Evolutionary conservation across 2,329 filamentous ascomycete species (phyloP).

Genomic region (Chaetomium sp.): DNA sequence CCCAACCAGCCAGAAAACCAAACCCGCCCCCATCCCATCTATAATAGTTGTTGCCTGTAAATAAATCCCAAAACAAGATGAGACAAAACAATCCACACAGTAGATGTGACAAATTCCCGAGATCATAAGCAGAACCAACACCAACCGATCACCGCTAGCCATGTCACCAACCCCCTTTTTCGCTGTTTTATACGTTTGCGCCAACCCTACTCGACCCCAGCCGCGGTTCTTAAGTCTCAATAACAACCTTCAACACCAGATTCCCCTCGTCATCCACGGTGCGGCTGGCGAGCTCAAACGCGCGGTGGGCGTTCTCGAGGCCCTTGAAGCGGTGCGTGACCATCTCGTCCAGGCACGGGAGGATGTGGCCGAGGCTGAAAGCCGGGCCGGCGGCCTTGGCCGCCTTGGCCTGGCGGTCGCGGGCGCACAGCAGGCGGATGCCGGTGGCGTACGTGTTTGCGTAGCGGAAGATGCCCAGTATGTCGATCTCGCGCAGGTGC

Average conservation of each 20-base stretch:
- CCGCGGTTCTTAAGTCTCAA: constrained; percentile 49
- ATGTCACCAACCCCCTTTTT: not conserved
- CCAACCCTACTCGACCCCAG: not conserved
- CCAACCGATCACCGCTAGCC: not conserved
- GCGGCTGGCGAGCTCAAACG: constrained; percentile 70
- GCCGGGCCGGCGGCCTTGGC: too few species aligned
- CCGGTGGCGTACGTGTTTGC: constrained; percentile 74
- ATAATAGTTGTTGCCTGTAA: not conserved
- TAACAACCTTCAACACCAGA: constrained; percentile 72
- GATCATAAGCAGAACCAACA: not conserved
- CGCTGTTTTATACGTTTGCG: not conserved
- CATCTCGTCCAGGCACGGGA: constrained; percentile 68
- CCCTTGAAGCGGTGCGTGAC: constrained; percentile 74
- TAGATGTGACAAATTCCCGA: not conserved
- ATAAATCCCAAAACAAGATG: not conserved
- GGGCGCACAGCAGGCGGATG: constrained; percentile 61
- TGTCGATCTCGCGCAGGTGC: constrained; percentile 73
- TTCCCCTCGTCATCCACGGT: constrained; percentile 69
- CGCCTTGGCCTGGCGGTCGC: constrained; percentile 42
- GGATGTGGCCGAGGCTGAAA: constrained; percentile 39
- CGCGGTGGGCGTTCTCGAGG: constrained; percentile 60
- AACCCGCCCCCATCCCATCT: constrained; percentile 6
- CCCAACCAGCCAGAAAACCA: not conserved
- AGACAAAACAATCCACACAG: not conserved
- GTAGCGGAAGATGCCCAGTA: constrained; percentile 77